Evolutionary conservation across 225 moss, liverwort and hornwort species (phyloP).

Genomic region (Bryoerythrophyllum caledonicum): DNA sequence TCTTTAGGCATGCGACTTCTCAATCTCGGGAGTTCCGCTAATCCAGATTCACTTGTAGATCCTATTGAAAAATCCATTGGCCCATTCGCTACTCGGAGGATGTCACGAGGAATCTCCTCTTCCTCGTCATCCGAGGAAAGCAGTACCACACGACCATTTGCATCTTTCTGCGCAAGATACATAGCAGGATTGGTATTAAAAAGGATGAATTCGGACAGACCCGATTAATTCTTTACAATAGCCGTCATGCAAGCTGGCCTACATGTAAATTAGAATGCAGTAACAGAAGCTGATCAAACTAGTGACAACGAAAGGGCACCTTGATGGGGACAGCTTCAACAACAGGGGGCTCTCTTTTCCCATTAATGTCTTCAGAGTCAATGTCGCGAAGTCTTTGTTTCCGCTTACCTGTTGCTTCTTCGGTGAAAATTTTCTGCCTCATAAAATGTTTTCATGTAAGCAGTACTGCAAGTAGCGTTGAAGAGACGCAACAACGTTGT

Average conservation of each 20-base stretch:
- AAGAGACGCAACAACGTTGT: not conserved
- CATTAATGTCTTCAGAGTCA: not conserved
- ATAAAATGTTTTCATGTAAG: constrained; percentile 8
- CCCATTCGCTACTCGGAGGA: constrained; percentile 31
- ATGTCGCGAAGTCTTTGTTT: constrained; percentile 16
- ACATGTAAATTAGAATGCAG: not conserved
- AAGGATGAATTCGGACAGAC: not conserved
- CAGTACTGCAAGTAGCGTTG: not conserved
- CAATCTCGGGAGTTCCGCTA: constrained; percentile 11
- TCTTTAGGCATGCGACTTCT: constrained; percentile 1
- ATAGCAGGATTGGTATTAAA: not conserved
- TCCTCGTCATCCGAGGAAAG: constrained; percentile 43
- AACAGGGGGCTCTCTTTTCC: constrained; percentile 6
- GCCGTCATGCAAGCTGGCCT: constrained; percentile 3
- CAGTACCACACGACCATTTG: constrained; percentile 28
- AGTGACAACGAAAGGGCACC: constrained; percentile 13
- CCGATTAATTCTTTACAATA: not conserved
- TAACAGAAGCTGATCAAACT: not conserved
- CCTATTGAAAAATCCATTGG: constrained; percentile 24
- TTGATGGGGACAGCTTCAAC: constrained; percentile 19
- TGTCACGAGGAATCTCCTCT: constrained; percentile 23
- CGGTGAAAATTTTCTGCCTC: constrained; percentile 22
- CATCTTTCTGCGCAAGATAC: constrained; percentile 25
- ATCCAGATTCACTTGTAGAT: constrained; percentile 23
- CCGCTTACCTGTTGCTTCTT: constrained; percentile 9